Percentiles rank a stretch among this genome's conserved stretches.
These are phyloP conservation scores for Apiospora rasikravindrae DNA, from an alignment of 2,329 filamentous ascomycete genomes.

Conservation along the genomic window DNA sequence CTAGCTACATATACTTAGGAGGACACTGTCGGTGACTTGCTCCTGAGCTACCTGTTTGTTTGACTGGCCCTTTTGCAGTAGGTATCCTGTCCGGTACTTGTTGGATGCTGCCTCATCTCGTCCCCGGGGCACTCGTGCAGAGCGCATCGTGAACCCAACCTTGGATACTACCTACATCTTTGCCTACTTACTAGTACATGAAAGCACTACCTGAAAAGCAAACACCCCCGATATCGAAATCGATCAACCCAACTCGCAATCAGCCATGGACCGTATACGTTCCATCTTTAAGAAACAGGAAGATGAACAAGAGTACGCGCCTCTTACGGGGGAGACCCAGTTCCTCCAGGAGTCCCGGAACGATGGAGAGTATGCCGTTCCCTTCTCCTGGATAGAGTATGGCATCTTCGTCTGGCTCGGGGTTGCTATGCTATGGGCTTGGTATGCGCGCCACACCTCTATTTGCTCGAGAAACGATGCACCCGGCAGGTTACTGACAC, in stretches of 20 bases:
- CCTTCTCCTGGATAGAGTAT: conserved; percentile 89
- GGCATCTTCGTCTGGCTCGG: conserved; percentile 83
- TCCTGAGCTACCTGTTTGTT: background rate
- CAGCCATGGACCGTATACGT: conserved; percentile 45
- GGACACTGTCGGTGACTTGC: background rate
- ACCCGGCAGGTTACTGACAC: background rate
- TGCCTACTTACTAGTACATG: background rate
- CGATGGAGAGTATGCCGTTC: conserved; percentile 42
- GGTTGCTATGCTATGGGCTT: conserved; percentile 96
- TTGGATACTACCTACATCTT: too few relatives aligned
- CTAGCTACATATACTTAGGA: too few relatives aligned
- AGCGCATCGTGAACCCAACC: background rate
- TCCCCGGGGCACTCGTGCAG: background rate
- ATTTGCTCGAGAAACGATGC: background rate
- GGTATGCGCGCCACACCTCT: conserved; percentile 59
- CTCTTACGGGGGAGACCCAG: conserved; percentile 37
- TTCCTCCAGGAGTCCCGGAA: conserved; percentile 20
- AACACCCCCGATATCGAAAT: background rate
- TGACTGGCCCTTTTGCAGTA: background rate
- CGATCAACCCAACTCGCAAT: background rate
- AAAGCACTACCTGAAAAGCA: background rate
- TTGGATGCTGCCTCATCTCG: background rate
- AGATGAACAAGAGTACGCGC: conserved; percentile 41
- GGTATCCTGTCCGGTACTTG: background rate
- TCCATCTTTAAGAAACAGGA: conserved; percentile 41